Conservation (phyloP, 176 grass and related monocot genomes). For the Hordeum marinum region DNA sequence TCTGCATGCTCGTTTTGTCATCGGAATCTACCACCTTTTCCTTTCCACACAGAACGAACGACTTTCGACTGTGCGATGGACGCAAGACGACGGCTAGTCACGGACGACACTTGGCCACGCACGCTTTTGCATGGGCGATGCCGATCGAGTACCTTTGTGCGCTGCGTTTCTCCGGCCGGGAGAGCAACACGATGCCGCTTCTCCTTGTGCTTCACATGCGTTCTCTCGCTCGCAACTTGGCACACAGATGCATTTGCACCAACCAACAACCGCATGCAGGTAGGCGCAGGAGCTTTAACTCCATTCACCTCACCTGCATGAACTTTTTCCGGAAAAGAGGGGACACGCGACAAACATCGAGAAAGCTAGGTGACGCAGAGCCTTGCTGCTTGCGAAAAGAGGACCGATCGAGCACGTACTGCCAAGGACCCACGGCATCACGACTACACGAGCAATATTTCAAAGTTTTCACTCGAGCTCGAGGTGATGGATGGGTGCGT, state of each 20-base stretch:
- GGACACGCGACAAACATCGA: not conserved
- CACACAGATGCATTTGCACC: not conserved
- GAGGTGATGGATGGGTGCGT: not conserved
- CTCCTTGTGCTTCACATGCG: not conserved
- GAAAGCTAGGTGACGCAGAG: not conserved
- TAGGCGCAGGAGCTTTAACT: not conserved
- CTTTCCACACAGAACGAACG: not conserved
- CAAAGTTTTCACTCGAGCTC: not conserved
- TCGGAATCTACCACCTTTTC: not conserved
- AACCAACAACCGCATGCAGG: not conserved
- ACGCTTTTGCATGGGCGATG: not conserved
- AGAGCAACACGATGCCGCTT: too few relatives aligned
- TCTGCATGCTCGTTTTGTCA: not conserved
- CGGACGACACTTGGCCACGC: not conserved
- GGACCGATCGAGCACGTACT: too few relatives aligned
- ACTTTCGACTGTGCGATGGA: not conserved
- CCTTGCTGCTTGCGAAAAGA: not conserved
- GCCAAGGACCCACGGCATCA: not conserved
- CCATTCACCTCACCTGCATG: not conserved
- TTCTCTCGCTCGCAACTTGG: too few relatives aligned
- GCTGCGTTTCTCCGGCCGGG: not conserved
- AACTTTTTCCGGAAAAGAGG: not conserved
- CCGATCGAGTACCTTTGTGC: not conserved
- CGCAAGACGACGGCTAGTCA: not conserved
- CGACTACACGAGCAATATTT: not conserved